These are phyloP conservation scores for Selaginella moellendorffii DNA, from an alignment of 75 land plant genomes.

Conservation along the genomic window DNA sequence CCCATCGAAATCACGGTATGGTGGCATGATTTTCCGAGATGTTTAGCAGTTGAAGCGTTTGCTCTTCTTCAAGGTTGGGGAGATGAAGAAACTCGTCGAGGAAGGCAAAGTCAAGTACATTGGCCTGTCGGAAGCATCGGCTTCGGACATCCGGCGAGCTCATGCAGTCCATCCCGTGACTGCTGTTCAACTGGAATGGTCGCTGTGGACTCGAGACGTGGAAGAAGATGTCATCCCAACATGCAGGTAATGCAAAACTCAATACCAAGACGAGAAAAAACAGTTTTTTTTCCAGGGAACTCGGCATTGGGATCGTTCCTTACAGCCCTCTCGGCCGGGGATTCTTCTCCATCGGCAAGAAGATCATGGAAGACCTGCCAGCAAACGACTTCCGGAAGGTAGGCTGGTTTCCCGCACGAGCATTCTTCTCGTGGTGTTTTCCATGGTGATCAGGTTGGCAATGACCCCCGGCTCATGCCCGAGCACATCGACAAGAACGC, in stretches of 20 bases:
- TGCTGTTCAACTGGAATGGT: conserved; percentile 53
- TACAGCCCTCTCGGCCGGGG: conserved; percentile 59
- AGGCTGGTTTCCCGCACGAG: too few relatives aligned
- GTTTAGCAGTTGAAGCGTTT: background rate
- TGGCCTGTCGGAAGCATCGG: conserved; percentile 52
- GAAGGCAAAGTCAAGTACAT: conserved; percentile 59
- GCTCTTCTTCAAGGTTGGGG: conserved; percentile 31
- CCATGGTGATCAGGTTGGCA: conserved; percentile 10
- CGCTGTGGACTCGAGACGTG: conserved; percentile 49
- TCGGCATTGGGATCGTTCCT: conserved; percentile 49
- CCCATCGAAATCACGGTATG: conserved; percentile 53
- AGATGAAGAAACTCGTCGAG: conserved; percentile 59
- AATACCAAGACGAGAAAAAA: too few relatives aligned
- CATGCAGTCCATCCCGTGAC: conserved; percentile 53
- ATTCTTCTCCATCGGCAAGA: conserved; percentile 27
- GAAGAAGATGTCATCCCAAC: conserved; percentile 55
- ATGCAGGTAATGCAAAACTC: conserved; percentile 48
- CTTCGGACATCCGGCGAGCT: conserved; percentile 46
- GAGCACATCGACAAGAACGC: conserved; percentile 38
- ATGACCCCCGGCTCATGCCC: conserved; percentile 25
- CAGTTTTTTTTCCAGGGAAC: conserved; percentile 30
- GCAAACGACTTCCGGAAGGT: conserved; percentile 28
- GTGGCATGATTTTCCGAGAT: background rate
- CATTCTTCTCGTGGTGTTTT: background rate
- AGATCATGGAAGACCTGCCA: conserved; percentile 12